Evolutionary conservation across 164 flowering plant species (phyloP), one percentile per base, ranked within the genome.

Genomic region (Echeveria elegans): DNA sequence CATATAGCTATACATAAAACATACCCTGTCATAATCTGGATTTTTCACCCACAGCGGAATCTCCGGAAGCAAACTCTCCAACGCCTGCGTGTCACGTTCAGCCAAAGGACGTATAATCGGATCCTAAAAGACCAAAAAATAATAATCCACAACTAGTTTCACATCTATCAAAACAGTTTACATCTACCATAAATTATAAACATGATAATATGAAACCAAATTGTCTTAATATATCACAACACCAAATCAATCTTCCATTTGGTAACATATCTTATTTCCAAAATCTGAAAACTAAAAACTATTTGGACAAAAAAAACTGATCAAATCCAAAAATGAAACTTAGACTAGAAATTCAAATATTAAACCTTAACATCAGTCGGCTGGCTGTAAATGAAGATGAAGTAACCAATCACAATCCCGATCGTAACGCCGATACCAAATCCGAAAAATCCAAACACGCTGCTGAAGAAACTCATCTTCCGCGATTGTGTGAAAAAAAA

Each of bases 1-100:
- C 24, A 30, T 10, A 26, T n/a, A 23, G 34, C 50, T 53, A 11
- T n/a, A 76, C 5, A 34, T 34, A 34, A n/a, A n/a, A n/a, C 90
- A 66, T 83, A 95, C 99, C 59, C 99, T 90, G 75, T 95, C 97
- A 77, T 71, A 87, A 64, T 95, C 99, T 15, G 99, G 99, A 73
- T 78, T 82, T 72, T 95, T 95, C 73, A 95, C 91, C 99, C 99
- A 92, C 30, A 83, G 72, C 0, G 99, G 99, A 77, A 95, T 87
- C 78, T 95, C 97, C 32, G 90, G 92, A 71, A 95, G 80, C 80
- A 92, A 73, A n/a, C 76, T 75, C 77, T 83, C 88, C 86, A 92
- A 67, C 69, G 80, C 70, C 59, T 82, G 63, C 28, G 90, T 26
- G 74, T 95, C 97, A 75, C 77, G 90, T 73, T 92, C 99, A 36